phyloP scores from a whole-genome alignment of 2,329 filamentous ascomycete genomes.

The Chalaropsis ovoidea region DNA sequence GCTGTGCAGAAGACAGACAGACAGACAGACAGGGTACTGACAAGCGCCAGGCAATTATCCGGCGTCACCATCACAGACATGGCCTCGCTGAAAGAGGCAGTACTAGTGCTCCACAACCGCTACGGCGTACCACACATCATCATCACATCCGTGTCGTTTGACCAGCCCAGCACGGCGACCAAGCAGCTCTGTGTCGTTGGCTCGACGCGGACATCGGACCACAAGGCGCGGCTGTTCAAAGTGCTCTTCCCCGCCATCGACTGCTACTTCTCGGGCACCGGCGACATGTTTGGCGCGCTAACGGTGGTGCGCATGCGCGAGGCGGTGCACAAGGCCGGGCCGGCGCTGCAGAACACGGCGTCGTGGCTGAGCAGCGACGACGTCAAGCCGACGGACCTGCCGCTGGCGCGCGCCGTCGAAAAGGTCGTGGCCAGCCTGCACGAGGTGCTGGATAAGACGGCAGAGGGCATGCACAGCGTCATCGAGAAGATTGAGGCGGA shows the following conservation, averaged over 20 bases:
- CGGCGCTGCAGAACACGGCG: slow-evolving; percentile 40
- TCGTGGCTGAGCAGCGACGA: slow-evolving; percentile 71
- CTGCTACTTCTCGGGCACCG: slow-evolving; percentile 91
- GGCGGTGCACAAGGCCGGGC: slow-evolving; percentile 45
- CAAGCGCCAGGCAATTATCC: slow-evolving; percentile 58
- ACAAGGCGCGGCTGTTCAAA: slow-evolving; percentile 71
- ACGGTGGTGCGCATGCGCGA: slow-evolving; percentile 81
- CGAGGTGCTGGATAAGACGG: slow-evolving; percentile 61
- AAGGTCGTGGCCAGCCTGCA: slow-evolving; percentile 92
- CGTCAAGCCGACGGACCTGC: slow-evolving; percentile 59
- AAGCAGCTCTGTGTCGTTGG: slow-evolving; percentile 62
- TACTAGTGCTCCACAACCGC: slow-evolving; percentile 63
- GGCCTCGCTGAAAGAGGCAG: slow-evolving; percentile 58
- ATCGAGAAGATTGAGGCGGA: slow-evolving; percentile 38
- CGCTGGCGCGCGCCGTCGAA: slow-evolving; percentile 71
- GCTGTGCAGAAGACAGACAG: background rate
- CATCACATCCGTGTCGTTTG: slow-evolving; percentile 77
- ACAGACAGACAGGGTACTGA: slow-evolving; percentile 9
- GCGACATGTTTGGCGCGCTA: slow-evolving; percentile 95
- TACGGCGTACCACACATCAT: slow-evolving; percentile 79
- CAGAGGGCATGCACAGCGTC: slow-evolving; percentile 47
- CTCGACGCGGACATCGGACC: slow-evolving; percentile 55
- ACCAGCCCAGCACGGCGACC: slow-evolving; percentile 37
- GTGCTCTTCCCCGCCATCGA: slow-evolving; percentile 79
- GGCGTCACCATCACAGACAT: slow-evolving; percentile 74